Percentiles rank a stretch among this genome's conserved stretches.
phyloP scores from a whole-genome alignment of 2,329 filamentous ascomycete species.

The Verticillium isaacii region DNA sequence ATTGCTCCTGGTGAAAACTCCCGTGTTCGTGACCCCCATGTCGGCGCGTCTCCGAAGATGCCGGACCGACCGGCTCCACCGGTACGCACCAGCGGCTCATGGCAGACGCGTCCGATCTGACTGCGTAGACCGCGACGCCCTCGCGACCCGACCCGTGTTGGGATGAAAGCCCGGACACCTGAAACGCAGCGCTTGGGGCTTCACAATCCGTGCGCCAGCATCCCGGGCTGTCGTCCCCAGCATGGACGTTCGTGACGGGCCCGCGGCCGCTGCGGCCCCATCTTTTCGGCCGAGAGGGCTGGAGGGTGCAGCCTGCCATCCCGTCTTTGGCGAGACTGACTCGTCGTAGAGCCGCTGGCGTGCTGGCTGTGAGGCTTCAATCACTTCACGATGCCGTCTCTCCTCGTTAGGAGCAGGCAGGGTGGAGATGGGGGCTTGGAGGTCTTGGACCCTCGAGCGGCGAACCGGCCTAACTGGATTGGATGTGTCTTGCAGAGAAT shows the following conservation, averaged over 20 bases:
- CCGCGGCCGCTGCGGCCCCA: background rate
- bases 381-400: too few relatives aligned
- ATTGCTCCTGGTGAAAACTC: too few relatives aligned
- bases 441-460: background rate
- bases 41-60: background rate
- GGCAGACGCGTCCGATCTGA: background rate
- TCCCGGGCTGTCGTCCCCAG: background rate
- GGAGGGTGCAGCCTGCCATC: background rate
- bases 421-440: background rate
- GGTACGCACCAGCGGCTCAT: background rate
- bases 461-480: background rate
- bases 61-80: background rate
- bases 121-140: background rate
- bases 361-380: too few relatives aligned
- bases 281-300: background rate
- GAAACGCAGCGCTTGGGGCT: background rate
- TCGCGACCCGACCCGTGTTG: background rate
- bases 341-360: background rate
- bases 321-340: background rate
- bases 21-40: background rate
- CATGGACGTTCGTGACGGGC: background rate
- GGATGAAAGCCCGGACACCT: background rate
- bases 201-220: background rate
- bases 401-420: background rate
- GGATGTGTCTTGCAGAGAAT: background rate